A percentile compares a stretch with the other conserved stretches of the same genome.
These are phyloP conservation scores for Phanerochaete carnosa DNA, from an alignment of 768 basidiomycete genomes.

Conservation along the genomic window DNA sequence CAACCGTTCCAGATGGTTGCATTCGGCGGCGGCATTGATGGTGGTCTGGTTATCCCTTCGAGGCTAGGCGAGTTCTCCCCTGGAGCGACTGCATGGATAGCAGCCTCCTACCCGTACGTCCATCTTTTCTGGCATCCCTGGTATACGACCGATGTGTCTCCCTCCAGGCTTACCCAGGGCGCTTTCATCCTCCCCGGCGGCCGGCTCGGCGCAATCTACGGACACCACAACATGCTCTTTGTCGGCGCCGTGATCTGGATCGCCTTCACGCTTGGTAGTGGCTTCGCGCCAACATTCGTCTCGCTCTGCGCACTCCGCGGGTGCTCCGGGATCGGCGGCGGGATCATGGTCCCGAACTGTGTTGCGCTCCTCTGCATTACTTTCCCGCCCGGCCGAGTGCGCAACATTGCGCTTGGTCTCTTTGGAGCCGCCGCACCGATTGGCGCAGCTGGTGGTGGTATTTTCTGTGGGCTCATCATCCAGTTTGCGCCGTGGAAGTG, in stretches of 20 bases:
- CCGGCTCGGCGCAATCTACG: constrained; percentile 9
- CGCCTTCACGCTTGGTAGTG: constrained; percentile 5
- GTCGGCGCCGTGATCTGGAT: constrained; percentile 7
- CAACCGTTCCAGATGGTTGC: too few relatives aligned
- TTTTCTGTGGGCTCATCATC: neutral
- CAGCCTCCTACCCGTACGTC: neutral
- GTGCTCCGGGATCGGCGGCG: constrained; percentile 1
- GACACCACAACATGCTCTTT: constrained; percentile 7
- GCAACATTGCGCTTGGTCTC: constrained; percentile 5
- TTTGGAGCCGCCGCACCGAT: neutral
- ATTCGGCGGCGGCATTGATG: neutral
- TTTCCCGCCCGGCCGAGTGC: constrained; percentile 1
- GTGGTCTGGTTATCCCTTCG: neutral
- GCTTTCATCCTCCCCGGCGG: constrained; percentile 10
- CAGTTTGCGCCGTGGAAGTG: constrained; percentile 8
- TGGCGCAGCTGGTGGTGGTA: neutral
- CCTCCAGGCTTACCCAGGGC: constrained; percentile 8
- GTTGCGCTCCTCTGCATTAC: constrained; percentile 6
- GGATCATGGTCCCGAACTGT: constrained; percentile 2
- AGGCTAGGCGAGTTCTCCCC: neutral
- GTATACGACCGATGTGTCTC: too few relatives aligned
- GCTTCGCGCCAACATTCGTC: constrained; percentile 2
- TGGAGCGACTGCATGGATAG: neutral
- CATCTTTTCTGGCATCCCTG: too few relatives aligned
- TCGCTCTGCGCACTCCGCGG: constrained; percentile 1